Evolutionary conservation across 164 flowering plant genomes (phyloP).

Genomic region (Taxillus chinensis): DNA sequence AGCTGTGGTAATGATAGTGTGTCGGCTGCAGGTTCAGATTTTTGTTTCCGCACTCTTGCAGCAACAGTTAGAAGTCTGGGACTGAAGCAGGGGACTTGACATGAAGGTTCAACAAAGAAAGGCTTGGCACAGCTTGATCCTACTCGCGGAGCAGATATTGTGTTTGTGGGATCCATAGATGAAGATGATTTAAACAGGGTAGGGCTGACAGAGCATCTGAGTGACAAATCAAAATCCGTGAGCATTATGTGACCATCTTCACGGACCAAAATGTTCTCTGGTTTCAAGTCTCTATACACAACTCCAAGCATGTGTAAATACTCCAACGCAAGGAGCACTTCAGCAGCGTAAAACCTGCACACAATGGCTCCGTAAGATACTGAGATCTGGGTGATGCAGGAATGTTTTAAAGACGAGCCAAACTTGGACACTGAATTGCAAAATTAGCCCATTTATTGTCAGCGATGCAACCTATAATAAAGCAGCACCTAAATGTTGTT

Average conservation of each 20-base stretch:
- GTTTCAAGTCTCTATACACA: constrained; percentile 83
- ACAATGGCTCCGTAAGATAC: not conserved
- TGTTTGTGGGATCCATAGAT: constrained; percentile 18
- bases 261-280: constrained; percentile 76
- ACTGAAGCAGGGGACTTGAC: constrained; percentile 42
- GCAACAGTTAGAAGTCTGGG: constrained; percentile 31
- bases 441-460: not conserved
- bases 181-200: constrained; percentile 37
- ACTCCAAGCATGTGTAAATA: constrained; percentile 86
- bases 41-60: constrained; percentile 23
- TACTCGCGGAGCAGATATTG: constrained; percentile 37
- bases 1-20: constrained; percentile 38
- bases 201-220: constrained; percentile 50
- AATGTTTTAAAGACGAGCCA: not conserved
- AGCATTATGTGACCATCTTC: constrained; percentile 94
- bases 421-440: not conserved
- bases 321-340: constrained; percentile 84
- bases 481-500: no score
- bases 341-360: constrained; percentile 82
- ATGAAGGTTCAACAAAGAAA: constrained; percentile 48
- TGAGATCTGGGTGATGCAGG: not conserved
- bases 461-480: no score
- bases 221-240: constrained; percentile 81
- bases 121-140: constrained; percentile 48
- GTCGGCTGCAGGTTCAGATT: constrained; percentile 18